Evolutionary conservation across 2,329 filamentous ascomycete genomes (phyloP).

Genomic region (Grosmannia huntii): DNA sequence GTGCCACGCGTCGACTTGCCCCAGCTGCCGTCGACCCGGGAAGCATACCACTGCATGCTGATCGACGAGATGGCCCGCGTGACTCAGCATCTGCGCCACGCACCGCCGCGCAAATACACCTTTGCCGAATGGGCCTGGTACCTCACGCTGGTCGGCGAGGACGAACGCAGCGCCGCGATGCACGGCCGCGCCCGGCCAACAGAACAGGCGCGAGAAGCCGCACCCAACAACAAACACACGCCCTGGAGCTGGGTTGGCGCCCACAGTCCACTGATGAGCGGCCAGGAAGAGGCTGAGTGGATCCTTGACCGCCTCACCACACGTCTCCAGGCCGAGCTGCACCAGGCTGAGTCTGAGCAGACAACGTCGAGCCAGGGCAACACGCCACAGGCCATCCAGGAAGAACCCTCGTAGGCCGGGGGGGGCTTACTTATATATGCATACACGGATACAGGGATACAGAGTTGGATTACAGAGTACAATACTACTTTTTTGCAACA

Average conservation of each 20-base stretch:
- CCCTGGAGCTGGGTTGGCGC: slow-evolving; percentile 63
- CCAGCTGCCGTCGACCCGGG: slow-evolving; percentile 27
- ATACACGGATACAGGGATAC: no score
- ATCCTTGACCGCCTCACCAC: slow-evolving; percentile 51
- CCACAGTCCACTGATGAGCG: slow-evolving; percentile 56
- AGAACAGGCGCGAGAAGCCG: not conserved
- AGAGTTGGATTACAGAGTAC: no score
- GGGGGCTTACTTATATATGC: no score
- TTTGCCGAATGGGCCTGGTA: slow-evolving; percentile 86
- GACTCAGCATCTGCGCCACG: slow-evolving; percentile 46
- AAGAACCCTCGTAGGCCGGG: not conserved
- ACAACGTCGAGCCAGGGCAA: no score
- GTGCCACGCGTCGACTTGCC: slow-evolving; percentile 22
- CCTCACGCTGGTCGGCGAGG: slow-evolving; percentile 60
- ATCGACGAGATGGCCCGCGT: slow-evolving; percentile 58
- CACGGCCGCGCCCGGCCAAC: slow-evolving; percentile 28
- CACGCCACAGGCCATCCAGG: not conserved
- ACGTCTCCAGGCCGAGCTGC: slow-evolving; percentile 39
- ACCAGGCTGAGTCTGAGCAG: slow-evolving; percentile 9
- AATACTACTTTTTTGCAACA: no score
- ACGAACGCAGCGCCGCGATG: slow-evolving; percentile 37
- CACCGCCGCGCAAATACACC: slow-evolving; percentile 51
- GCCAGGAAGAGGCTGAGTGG: slow-evolving; percentile 59
- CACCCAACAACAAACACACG: not conserved
- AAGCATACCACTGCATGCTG: slow-evolving; percentile 51